Evolutionary conservation across 441 rosid species (phyloP).

Genomic region (Raphanus hybrid): DNA sequence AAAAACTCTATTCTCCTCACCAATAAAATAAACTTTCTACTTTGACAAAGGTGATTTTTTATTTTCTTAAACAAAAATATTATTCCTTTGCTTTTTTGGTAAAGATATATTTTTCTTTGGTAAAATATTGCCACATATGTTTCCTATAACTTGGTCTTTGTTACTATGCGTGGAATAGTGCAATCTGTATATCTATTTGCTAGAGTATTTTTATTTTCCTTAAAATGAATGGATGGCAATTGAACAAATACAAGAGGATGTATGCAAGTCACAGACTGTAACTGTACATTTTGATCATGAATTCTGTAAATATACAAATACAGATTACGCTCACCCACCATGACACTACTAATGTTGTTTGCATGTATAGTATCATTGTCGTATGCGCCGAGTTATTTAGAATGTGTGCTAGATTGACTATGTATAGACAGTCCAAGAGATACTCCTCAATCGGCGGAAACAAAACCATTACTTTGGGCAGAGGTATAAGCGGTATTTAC

Average conservation of each 20-base stretch:
- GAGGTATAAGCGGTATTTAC: too few species aligned
- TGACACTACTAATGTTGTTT: neutral
- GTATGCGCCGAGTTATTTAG: neutral
- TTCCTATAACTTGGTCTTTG: conserved; percentile 18
- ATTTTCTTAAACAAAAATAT: neutral
- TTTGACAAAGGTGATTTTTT: neutral
- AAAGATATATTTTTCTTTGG: neutral
- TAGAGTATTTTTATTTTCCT: neutral
- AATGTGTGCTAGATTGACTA: too few species aligned
- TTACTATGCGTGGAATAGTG: conserved; percentile 19
- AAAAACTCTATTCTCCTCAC: neutral
- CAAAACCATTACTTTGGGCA: too few species aligned
- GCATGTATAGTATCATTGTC: neutral
- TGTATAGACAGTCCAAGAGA: too few species aligned
- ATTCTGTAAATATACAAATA: too few species aligned
- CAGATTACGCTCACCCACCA: too few species aligned
- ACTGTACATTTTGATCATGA: too few species aligned
- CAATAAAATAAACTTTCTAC: conserved; percentile 12
- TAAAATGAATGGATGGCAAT: neutral
- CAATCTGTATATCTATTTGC: conserved; percentile 6
- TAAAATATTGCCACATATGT: neutral
- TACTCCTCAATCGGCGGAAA: too few species aligned
- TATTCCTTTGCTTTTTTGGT: neutral
- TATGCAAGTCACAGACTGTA: too few species aligned
- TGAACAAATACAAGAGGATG: too few species aligned